Conservation (phyloP, 352 stramenopile genomes). For the Pythium periplocum region DNA sequence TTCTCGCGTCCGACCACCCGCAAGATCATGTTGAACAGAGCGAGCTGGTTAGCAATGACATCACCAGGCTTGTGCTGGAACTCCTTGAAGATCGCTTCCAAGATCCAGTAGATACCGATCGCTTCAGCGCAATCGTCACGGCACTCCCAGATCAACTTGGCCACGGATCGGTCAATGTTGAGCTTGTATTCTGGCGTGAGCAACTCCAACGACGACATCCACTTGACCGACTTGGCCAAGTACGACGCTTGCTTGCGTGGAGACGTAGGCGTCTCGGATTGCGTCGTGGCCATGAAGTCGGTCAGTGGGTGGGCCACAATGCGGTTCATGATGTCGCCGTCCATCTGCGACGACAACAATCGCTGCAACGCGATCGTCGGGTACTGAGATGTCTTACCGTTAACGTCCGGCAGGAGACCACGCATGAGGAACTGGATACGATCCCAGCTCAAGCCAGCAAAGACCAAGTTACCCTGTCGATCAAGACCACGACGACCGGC, state of each 20-base stretch:
- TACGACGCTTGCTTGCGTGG: constrained; percentile 44
- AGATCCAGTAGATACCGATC: constrained; percentile 76
- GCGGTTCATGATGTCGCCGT: constrained; percentile 85
- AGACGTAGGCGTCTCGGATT: constrained; percentile 8
- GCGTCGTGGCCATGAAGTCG: constrained; percentile 56
- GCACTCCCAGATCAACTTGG: constrained; percentile 81
- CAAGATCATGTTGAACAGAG: constrained; percentile 84
- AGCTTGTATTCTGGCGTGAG: constrained; percentile 72
- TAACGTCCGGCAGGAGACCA: constrained; percentile 92
- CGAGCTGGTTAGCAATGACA: constrained; percentile 74
- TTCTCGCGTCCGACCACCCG: constrained; percentile 74
- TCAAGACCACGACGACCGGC: constrained; percentile 97
- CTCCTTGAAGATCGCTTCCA: constrained; percentile 71
- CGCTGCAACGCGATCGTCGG: constrained; percentile 91
- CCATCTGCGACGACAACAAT: constrained; percentile 89
- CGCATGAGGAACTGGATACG: constrained; percentile 97
- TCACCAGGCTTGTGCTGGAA: constrained; percentile 85
- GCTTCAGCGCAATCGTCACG: constrained; percentile 75
- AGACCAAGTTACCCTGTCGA: constrained; percentile 96
- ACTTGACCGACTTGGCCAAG: constrained; percentile 86
- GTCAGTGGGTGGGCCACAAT: constrained; percentile 80
- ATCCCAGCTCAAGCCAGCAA: constrained; percentile 92
- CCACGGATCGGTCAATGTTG: constrained; percentile 62
- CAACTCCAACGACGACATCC: constrained; percentile 87
- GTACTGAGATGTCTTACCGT: constrained; percentile 89